A percentile compares a stretch with the other conserved stretches of the same genome.
phyloP scores from a whole-genome alignment of 2,329 filamentous ascomycete genomes.

The Aspergillus amoenus region DNA sequence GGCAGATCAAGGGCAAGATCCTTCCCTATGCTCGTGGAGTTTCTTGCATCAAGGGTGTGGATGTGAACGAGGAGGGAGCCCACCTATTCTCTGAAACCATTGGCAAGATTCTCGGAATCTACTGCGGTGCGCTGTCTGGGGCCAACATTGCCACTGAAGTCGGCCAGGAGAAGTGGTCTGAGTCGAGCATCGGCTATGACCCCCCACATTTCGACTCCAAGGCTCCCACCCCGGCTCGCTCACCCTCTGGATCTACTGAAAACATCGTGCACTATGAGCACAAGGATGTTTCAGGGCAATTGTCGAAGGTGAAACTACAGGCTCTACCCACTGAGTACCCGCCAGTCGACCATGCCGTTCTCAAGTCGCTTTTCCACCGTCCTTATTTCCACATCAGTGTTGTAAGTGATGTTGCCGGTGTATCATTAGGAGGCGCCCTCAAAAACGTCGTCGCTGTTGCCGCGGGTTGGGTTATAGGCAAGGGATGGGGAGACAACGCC shows the following conservation, averaged over 20 bases:
- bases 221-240: slow-evolving; percentile 62
- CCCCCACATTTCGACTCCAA: slow-evolving; percentile 85
- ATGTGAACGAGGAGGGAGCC: slow-evolving; percentile 82
- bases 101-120: slow-evolving; percentile 85
- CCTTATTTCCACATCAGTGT: slow-evolving; percentile 97
- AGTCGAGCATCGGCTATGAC: slow-evolving; percentile 95
- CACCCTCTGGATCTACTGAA: slow-evolving; percentile 52
- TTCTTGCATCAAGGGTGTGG: slow-evolving; percentile 97
- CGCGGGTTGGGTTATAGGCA: slow-evolving; percentile 90
- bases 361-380: slow-evolving; percentile 86
- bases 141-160: slow-evolving; percentile 97
- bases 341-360: slow-evolving; percentile 77
- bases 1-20: slow-evolving; percentile 82
- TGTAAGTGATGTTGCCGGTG: slow-evolving; percentile 92
- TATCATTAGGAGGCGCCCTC: slow-evolving; percentile 88
- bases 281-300: slow-evolving; percentile 66
- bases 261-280: slow-evolving; percentile 58
- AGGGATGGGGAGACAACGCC: slow-evolving; percentile 97
- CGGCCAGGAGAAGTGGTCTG: slow-evolving; percentile 91
- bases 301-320: slow-evolving; percentile 68
- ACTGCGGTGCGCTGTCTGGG: slow-evolving; percentile 91
- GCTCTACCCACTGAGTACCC: slow-evolving; percentile 80
- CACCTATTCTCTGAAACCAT: slow-evolving; percentile 94
- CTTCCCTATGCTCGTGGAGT: slow-evolving; percentile 89
- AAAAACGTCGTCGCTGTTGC: slow-evolving; percentile 97